Percentiles rank a stretch among this genome's conserved stretches.
These are phyloP conservation scores for Sclerospora graminicola DNA, from an alignment of 352 stramenopile genomes.

Conservation along the genomic window DNA sequence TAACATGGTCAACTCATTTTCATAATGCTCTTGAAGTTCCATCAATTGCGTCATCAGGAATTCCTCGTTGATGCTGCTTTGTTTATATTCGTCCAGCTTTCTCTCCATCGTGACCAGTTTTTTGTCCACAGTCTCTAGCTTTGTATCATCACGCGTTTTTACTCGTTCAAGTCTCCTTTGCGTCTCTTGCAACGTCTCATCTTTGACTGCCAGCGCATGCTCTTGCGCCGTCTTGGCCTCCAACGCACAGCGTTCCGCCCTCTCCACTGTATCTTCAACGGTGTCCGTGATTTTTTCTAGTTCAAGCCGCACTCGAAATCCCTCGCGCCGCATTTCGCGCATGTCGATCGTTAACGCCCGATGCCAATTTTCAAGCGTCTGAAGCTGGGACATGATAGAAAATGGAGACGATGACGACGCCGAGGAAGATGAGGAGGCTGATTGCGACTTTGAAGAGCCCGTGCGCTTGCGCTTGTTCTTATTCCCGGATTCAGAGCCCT, in stretches of 20 bases:
- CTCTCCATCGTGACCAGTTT: slow-evolving; percentile 16
- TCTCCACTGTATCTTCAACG: slow-evolving; percentile 24
- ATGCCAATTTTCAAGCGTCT: slow-evolving; percentile 29
- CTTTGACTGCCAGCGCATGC: neutral
- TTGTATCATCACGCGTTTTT: neutral
- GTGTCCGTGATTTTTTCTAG: slow-evolving; percentile 30
- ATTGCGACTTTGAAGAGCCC: slow-evolving; percentile 3
- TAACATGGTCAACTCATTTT: slow-evolving; percentile 24
- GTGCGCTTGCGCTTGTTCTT: slow-evolving; percentile 30
- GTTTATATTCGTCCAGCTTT: slow-evolving; percentile 8
- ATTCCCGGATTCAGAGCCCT: too few species aligned
- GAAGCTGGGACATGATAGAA: slow-evolving; percentile 7
- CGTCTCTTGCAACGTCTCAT: slow-evolving; percentile 6
- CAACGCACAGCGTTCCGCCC: slow-evolving; percentile 17
- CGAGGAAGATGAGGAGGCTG: neutral
- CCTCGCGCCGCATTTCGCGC: slow-evolving; percentile 20
- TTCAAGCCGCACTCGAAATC: slow-evolving; percentile 28
- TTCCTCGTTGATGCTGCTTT: slow-evolving; percentile 39
- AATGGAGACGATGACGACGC: neutral
- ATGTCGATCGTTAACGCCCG: slow-evolving; percentile 23
- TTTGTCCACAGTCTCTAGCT: slow-evolving; percentile 16
- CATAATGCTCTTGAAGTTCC: slow-evolving; percentile 39
- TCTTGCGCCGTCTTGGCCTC: slow-evolving; percentile 10
- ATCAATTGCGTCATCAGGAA: slow-evolving; percentile 42
- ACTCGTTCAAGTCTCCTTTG: neutral